These are phyloP conservation scores for Pseudopyrenochaeta lycopersici DNA, from an alignment of 2,329 filamentous ascomycete species.

Conservation along the genomic window DNA sequence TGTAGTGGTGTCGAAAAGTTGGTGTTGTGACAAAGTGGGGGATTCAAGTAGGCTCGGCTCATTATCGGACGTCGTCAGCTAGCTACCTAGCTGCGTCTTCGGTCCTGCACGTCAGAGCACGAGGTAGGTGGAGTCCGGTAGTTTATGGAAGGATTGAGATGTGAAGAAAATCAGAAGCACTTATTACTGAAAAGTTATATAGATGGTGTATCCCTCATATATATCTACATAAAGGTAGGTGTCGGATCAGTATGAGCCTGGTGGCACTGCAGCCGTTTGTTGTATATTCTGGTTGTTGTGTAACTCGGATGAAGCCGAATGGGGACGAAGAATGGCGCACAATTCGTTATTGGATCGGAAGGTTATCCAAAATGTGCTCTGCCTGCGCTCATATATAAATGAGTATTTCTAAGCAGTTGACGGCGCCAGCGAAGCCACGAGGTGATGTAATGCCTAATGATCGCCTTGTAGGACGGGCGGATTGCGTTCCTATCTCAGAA, in stretches of 20 bases:
- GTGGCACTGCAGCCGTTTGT: conserved; percentile 12
- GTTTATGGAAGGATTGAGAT: conserved; percentile 4
- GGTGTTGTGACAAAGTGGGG: conserved; percentile 33
- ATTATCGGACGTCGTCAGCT: conserved; percentile 37
- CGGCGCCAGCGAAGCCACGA: conserved; percentile 12
- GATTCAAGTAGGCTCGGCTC: conserved; percentile 38
- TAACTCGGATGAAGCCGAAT: conserved; percentile 9
- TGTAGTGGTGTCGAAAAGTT: conserved; percentile 38
- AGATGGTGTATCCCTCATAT: neutral
- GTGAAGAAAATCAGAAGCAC: conserved; percentile 9
- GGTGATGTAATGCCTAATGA: conserved; percentile 25
- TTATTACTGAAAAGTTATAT: conserved; percentile 2
- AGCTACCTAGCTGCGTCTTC: conserved; percentile 40
- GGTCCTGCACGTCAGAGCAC: conserved; percentile 38
- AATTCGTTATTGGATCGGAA: conserved; percentile 3
- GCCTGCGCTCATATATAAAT: conserved; percentile 14
- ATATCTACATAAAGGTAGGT: neutral
- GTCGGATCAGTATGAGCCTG: neutral
- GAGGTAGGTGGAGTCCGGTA: conserved; percentile 22
- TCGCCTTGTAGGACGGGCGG: conserved; percentile 16
- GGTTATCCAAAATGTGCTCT: conserved; percentile 1
- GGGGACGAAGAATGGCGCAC: conserved; percentile 5
- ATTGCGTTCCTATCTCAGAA: conserved; percentile 18
- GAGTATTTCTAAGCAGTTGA: conserved; percentile 9
- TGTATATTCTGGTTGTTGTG: conserved; percentile 13